Evolutionary conservation across 768 basidiomycete genomes (phyloP).

Genomic region (Cyclocybe aegerita): DNA sequence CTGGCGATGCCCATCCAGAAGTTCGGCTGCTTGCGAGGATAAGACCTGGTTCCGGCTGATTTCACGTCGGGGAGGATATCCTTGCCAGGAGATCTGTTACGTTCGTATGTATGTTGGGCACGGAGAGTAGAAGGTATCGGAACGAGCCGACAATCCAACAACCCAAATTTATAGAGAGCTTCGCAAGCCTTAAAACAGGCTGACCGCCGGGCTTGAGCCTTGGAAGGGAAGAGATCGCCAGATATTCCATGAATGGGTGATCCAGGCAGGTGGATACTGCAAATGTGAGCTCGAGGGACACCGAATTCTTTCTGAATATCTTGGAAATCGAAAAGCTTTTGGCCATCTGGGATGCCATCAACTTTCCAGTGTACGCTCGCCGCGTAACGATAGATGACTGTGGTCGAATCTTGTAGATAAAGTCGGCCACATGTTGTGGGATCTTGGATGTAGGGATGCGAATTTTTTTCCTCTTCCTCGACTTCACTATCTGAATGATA

Average conservation of each 20-base stretch:
- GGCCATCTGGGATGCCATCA: constrained; percentile 11
- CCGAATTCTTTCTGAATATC: constrained; percentile 29
- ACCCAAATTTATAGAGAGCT: constrained; percentile 45
- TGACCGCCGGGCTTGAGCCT: constrained; percentile 53
- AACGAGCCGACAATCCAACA: constrained; percentile 53
- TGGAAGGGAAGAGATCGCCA: constrained; percentile 45
- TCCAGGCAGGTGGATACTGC: constrained; percentile 47
- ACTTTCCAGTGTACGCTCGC: constrained; percentile 18
- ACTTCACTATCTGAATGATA: constrained; percentile 51
- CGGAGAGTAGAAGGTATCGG: constrained; percentile 28
- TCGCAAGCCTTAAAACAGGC: constrained; percentile 60
- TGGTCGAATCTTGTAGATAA: constrained; percentile 55
- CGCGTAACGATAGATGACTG: constrained; percentile 54
- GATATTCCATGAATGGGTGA: constrained; percentile 38
- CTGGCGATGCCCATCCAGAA: constrained; percentile 59
- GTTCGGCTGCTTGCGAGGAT: constrained; percentile 56
- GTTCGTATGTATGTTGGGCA: constrained; percentile 16
- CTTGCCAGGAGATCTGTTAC: constrained; percentile 7
- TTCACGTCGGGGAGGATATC: constrained; percentile 25
- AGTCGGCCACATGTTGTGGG: constrained; percentile 63
- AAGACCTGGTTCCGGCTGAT: constrained; percentile 46
- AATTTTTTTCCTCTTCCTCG: constrained; percentile 33
- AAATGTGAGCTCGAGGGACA: constrained; percentile 30
- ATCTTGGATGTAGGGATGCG: constrained; percentile 48
- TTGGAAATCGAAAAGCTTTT: constrained; percentile 40